Evolutionary conservation across 805 yeast species (phyloP), one percentile per base, ranked within the genome.

Genomic region (Huiozyma naganishii): DNA sequence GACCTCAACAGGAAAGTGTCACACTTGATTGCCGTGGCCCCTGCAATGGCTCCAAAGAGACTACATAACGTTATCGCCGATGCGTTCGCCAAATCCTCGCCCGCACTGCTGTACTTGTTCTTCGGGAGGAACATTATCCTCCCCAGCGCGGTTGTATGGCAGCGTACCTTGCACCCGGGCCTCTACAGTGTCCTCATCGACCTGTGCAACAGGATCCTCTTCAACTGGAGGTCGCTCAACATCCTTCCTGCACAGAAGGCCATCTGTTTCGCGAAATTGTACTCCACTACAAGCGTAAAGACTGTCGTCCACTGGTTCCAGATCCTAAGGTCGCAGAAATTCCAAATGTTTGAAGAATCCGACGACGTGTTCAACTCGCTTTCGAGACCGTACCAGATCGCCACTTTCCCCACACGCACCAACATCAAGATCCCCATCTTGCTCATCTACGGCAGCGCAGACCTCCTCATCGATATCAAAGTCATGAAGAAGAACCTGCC

Each of bases 231-330:
- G 40, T 74, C 89, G 6, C 37, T 49, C 5, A 86, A 90, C 62
- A 90, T 92, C 50, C 66, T 77, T 32, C 69, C 73, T 46, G 64
- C 76, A 36, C 95, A 89, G 62, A 90, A 89, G 58, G 65, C 78
- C 40, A 72, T 84, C n/a, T 74, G 85, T 11, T 90, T 86, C 62
- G 77, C 86, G 12, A 97, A 92, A 60, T 68, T 90, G 43, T 90
- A 89, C 65, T 84, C 95, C 1, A 83, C 95, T 23, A 87, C 97
- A 0, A 79, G 89, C 2, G 97, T 89, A 27, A 90, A 89, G 62
- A 76, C 84, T 7, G 88, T 87, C 38, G 97, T 88, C n/a, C 96
- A 87, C 63, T 87, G 96, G 96, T 86, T 87, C 55, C 95, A 87
- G 64, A 89, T 90, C 42, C 84, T 90, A 48, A 71, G 81, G 42